Conservation (phyloP, 2,329 filamentous ascomycete species). For the Elsinoe australis region DNA sequence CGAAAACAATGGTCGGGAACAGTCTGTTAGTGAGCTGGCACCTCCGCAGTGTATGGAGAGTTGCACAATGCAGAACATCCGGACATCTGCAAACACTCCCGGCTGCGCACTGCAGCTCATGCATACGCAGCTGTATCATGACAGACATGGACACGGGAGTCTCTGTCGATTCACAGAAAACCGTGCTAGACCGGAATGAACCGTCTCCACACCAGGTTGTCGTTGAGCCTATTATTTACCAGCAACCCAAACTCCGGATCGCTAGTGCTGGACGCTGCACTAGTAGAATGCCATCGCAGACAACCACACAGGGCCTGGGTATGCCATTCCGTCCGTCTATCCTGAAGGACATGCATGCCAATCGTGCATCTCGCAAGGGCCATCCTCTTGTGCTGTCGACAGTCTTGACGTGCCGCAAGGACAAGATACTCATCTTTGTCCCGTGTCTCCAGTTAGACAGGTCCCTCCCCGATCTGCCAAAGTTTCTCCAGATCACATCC, state of each 20-base stretch:
- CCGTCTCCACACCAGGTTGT: conserved; percentile 1
- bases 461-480: not conserved
- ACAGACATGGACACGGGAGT: not conserved
- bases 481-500: not conserved
- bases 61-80: not conserved
- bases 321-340: not conserved
- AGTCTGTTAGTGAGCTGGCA: no score
- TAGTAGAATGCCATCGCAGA: not conserved
- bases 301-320: not conserved
- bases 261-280: conserved; percentile 1
- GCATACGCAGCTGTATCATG: no score
- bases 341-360: not conserved
- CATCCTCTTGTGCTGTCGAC: conserved; percentile 1
- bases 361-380: conserved; percentile 7
- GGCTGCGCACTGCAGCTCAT: no score
- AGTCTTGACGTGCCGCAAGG: not conserved
- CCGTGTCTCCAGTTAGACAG: not conserved
- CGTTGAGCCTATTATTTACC: conserved; percentile 9
- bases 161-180: no score
- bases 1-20: no score
- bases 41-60: no score
- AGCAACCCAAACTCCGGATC: conserved; percentile 9
- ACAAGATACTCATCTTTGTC: not conserved
- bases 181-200: no score
- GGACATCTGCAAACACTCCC: not conserved